phyloP scores from a whole-genome alignment of 2,329 filamentous ascomycete genomes.

The Nothomitra cinnamomea region DNA sequence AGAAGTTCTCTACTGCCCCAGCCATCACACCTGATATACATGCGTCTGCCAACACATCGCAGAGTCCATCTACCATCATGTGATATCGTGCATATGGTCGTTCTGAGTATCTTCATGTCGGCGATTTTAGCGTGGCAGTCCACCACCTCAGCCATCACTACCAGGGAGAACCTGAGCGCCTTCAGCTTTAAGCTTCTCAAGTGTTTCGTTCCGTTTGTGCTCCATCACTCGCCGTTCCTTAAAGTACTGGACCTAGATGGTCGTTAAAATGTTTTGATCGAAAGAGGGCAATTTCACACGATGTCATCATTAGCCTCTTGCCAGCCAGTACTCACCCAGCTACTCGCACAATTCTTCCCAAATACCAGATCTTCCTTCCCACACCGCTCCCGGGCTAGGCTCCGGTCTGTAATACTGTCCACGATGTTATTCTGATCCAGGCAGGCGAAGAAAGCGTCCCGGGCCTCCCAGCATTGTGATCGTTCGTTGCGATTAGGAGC shows the following conservation, averaged over 20 bases:
- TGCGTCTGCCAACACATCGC: not conserved
- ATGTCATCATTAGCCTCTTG: not conserved
- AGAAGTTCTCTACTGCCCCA: not conserved
- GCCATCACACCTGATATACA: not conserved
- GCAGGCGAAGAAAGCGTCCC: slow-evolving; percentile 78
- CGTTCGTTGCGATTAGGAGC: slow-evolving; percentile 77
- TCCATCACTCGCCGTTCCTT: slow-evolving; percentile 94
- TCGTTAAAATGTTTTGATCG: not conserved
- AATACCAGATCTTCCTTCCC: slow-evolving; percentile 46
- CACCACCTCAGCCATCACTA: slow-evolving; percentile 8
- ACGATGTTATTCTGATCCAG: slow-evolving; percentile 68
- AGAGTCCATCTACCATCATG: not conserved
- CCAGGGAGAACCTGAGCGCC: slow-evolving; percentile 46
- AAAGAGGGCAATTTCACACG: not conserved
- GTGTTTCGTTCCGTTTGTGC: slow-evolving; percentile 62
- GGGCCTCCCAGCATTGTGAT: slow-evolving; percentile 71
- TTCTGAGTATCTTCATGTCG: not conserved
- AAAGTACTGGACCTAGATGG: slow-evolving; percentile 77
- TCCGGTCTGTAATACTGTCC: slow-evolving; percentile 46
- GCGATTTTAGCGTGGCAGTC: not conserved
- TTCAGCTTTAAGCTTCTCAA: slow-evolving; percentile 58
- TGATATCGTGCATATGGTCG: not conserved
- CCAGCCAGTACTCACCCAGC: slow-evolving; percentile 53
- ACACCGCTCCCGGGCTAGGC: slow-evolving; percentile 40
- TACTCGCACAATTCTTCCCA: slow-evolving; percentile 69